Base-by-base conservation (phyloP, 176 grass and related monocot species). In the Cenchrus purpureus region DNA sequence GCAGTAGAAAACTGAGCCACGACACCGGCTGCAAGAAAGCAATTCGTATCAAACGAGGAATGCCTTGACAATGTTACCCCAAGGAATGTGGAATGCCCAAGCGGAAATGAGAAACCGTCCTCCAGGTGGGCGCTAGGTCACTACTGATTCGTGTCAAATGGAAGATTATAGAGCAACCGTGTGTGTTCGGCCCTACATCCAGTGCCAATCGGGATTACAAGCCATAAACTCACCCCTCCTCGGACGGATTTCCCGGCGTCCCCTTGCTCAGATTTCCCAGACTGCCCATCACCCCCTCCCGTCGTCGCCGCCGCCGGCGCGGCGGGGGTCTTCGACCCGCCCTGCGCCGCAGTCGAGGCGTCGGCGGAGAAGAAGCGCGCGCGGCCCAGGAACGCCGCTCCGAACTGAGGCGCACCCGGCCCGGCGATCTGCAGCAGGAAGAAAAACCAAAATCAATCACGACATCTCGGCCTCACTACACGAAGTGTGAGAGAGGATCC, bases 1-100 rank as follows among this genome's bases (percentile, higher is more conserved):
- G 91, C 71, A 99, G 91, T 56, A 91, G 34, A 87, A 96, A 92
- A 57, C 91, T 96, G 55, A 99, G 46, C 97, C 93, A 99, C 4
- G 93, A 92, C 20, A 99, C 88, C 9, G 86, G 93, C 93, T 96
- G 87, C 77, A 90, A 71, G 31, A 12, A 82, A 87, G 76, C 15
- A 86, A 46, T 46, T 46, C 45, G 45, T 46, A 9, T 46, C 45
- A 46, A 46, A 8, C 8, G 45, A 46, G 66, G n/a, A 40, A 40
- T 40, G 37, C 37, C 37, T 40, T 40, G 37, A 40, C 37, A 40
- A 4, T 40, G 2, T 40, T 40, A 40, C 37, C 37, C 37, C 4
- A 4, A 40, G 37, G 37, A 40, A 40, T 40, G 37, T 40, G 37
- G 37, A 40, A 40, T 40, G 37, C 37, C 37, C 3, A 40, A 80